Percentiles rank a stretch among this genome's conserved stretches.
These are phyloP conservation scores for Bocquillonia castaneifolia DNA, from an alignment of 441 rosid genomes.

Conservation along the genomic window DNA sequence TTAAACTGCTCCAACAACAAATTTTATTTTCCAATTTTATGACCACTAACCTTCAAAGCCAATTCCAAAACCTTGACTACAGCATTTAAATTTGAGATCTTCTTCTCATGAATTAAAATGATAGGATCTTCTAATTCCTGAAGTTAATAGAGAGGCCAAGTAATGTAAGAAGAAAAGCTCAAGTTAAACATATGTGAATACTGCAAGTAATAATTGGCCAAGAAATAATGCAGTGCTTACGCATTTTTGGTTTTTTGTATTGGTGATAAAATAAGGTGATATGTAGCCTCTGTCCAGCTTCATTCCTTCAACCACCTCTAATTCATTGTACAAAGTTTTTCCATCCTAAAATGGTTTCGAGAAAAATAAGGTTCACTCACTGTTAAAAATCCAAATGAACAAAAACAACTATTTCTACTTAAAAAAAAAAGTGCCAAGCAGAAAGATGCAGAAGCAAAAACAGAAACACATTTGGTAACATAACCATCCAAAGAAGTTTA, in stretches of 20 bases:
- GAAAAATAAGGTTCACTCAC: neutral
- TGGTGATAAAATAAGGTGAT: conserved; percentile 85
- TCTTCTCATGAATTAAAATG: conserved; percentile 83
- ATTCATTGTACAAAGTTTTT: conserved; percentile 67
- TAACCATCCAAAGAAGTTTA: neutral
- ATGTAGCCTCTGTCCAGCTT: conserved; percentile 86
- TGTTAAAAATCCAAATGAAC: neutral
- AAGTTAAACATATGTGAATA: no score
- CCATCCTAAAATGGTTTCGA: conserved; percentile 55
- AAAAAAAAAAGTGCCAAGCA: no score
- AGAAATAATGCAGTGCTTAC: conserved; percentile 35
- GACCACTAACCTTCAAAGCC: conserved; percentile 79
- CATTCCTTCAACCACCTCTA: conserved; percentile 94
- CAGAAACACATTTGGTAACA: no score
- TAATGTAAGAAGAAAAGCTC: no score
- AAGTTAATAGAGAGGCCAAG: neutral
- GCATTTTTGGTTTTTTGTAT: conserved; percentile 79
- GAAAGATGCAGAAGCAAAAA: no score
- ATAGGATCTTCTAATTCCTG: conserved; percentile 92
- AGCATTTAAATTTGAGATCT: conserved; percentile 64
- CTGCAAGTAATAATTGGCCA: no score
- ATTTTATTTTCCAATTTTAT: no score
- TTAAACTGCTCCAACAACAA: neutral
- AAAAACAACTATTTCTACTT: no score
- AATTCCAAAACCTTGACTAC: conserved; percentile 78